Evolutionary conservation across 1,284 basidiomycete species (phyloP), one percentile per base, ranked within the genome.

Genomic region (Cystobasidiaceae sp.): DNA sequence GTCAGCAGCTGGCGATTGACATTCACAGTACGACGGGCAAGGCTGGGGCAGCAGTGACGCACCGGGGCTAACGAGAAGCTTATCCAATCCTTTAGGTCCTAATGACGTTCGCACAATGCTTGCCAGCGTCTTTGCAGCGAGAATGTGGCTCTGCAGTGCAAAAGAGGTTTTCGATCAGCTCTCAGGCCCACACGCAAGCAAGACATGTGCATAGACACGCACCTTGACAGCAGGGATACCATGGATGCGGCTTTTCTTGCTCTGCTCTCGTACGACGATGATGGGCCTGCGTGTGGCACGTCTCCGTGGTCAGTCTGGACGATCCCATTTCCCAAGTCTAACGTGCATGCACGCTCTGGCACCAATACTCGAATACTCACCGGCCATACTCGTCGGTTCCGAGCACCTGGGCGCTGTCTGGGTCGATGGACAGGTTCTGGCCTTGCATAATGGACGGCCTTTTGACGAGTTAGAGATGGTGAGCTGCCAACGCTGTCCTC

Each of bases 171-270:
- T 44, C 33, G 30, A 23, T 34, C 23, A 15, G 33, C 49, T 44
- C 51, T 51, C 39, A 27, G 34, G 19, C n/a, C 19, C 34, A 8
- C 8, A 46, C 34, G 34, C 21, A 52, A 5, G 39, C 54, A 11
- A 57, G 41, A 34, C 15, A 4, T 34, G 3, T n/a, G 33, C 17
- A 13, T 37, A 30, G 49, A 17, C 55, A 75, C 81, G 57, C 52
- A 91, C 91, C 83, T 97, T 94, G 82, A 98, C 97, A 70, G 94
- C 94, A 78, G 96, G 90, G 69, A 89, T 79, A 66, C 96, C 96
- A 81, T 97, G 93, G 45, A 84, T 87, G 75, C 94, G 85, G 21
- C 92, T 97, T 83, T 96, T 97, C 80, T 81, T 97, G 67, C 83
- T 87, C 79, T 98, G 94, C 75, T 98, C 94, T 50, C 93, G 77